Conservation (phyloP, 176 grass and related monocot genomes). For the Triticum monococcum region DNA sequence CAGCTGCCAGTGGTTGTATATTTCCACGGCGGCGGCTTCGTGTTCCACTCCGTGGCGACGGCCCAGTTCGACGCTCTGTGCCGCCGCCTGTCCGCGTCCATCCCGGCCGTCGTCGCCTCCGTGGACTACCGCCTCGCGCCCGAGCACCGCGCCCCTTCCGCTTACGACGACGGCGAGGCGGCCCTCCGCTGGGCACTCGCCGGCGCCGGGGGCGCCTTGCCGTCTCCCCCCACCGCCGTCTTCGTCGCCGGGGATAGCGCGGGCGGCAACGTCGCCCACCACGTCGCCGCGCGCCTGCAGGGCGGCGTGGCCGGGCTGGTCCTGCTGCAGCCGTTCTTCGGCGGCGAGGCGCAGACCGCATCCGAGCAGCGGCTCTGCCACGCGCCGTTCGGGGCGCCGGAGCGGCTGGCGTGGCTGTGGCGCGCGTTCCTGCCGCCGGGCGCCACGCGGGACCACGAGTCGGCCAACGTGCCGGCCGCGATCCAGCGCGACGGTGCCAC, state of each 20-base stretch:
- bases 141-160: conserved; percentile 28
- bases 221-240: conserved; percentile 10
- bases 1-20: conserved; percentile 40
- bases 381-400: conserved; percentile 34
- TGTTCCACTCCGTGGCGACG: conserved; percentile 33
- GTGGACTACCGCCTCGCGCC: conserved; percentile 54
- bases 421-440: conserved; percentile 46
- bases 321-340: conserved; percentile 54
- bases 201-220: conserved; percentile 18
- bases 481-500: neutral
- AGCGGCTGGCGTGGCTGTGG: conserved; percentile 45
- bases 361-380: conserved; percentile 30
- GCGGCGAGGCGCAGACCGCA: conserved; percentile 31
- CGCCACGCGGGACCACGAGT: conserved; percentile 51
- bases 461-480: conserved; percentile 39
- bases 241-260: conserved; percentile 64
- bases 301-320: conserved; percentile 25
- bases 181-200: conserved; percentile 39
- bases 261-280: conserved; percentile 57
- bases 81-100: conserved; percentile 22
- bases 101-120: conserved; percentile 36
- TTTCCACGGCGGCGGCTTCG: conserved; percentile 59
- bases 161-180: conserved; percentile 52
- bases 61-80: conserved; percentile 37
- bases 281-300: conserved; percentile 22